A percentile compares a stretch with the other conserved stretches of the same genome.
phyloP scores from a whole-genome alignment of 2,329 filamentous ascomycete genomes.

The Neonectria sp. region DNA sequence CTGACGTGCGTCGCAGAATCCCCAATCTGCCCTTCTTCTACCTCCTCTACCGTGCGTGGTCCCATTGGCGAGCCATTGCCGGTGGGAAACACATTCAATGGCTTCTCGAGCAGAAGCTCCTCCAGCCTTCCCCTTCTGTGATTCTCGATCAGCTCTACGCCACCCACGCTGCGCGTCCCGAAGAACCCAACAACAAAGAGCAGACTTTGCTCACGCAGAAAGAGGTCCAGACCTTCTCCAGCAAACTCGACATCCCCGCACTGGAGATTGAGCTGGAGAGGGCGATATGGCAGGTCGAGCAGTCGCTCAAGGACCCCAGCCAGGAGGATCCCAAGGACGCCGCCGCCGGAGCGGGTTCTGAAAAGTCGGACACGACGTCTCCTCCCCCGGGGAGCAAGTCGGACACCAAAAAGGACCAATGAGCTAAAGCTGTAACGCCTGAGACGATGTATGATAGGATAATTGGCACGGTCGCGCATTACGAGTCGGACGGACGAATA shows the following conservation, averaged over 20 bases:
- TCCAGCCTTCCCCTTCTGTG: slow-evolving; percentile 76
- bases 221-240: slow-evolving; percentile 71
- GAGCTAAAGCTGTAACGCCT: slow-evolving; percentile 32
- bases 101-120: slow-evolving; percentile 80
- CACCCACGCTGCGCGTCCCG: slow-evolving; percentile 54
- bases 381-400: slow-evolving; percentile 7
- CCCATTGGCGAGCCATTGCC: slow-evolving; percentile 87
- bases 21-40: slow-evolving; percentile 99
- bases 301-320: slow-evolving; percentile 59
- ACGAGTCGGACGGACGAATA: slow-evolving; percentile 35
- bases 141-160: slow-evolving; percentile 83
- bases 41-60: slow-evolving; percentile 91
- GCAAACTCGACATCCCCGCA: slow-evolving; percentile 77
- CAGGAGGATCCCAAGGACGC: slow-evolving; percentile 29
- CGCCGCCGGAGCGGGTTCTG: slow-evolving; percentile 31
- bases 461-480: slow-evolving; percentile 33
- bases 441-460: slow-evolving; percentile 46
- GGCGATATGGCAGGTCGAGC: slow-evolving; percentile 81
- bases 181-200: slow-evolving; percentile 47
- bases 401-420: slow-evolving; percentile 41
- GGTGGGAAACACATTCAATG: slow-evolving; percentile 90
- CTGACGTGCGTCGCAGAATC: slow-evolving; percentile 66
- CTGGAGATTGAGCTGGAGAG: slow-evolving; percentile 81
- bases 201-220: slow-evolving; percentile 63
- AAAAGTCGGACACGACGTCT: slow-evolving; percentile 28